These are phyloP conservation scores for Aureobasidium namibiae DNA, from an alignment of 2,329 filamentous ascomycete species.

Conservation along the genomic window DNA sequence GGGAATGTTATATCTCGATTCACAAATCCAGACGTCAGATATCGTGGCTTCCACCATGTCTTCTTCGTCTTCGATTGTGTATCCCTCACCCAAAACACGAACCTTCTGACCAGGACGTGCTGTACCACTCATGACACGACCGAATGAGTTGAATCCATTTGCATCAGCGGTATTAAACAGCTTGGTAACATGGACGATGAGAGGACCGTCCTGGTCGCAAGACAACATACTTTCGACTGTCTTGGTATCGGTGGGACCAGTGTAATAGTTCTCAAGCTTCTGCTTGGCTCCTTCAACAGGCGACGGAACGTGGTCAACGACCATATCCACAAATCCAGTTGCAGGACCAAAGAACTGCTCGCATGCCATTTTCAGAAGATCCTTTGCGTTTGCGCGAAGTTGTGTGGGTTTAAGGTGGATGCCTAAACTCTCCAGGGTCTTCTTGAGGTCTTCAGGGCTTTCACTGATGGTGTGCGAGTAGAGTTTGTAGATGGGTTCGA, in stretches of 20 bases:
- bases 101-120: slow-evolving; percentile 75
- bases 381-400: slow-evolving; percentile 81
- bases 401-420: slow-evolving; percentile 88
- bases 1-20: slow-evolving; percentile 87
- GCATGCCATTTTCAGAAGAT: slow-evolving; percentile 80
- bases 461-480: slow-evolving; percentile 93
- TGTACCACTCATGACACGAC: slow-evolving; percentile 86
- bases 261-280: slow-evolving; percentile 81
- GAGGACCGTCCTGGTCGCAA: slow-evolving; percentile 81
- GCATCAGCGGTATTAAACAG: slow-evolving; percentile 85
- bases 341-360: slow-evolving; percentile 92
- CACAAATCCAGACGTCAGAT: slow-evolving; percentile 77
- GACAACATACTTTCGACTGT: slow-evolving; percentile 69
- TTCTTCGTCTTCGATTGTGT: slow-evolving; percentile 94
- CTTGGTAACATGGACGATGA: slow-evolving; percentile 90
- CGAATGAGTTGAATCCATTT: slow-evolving; percentile 83
- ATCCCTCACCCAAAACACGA: slow-evolving; percentile 86
- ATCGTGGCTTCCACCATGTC: slow-evolving; percentile 89
- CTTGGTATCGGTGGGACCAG: slow-evolving; percentile 76
- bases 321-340: slow-evolving; percentile 90
- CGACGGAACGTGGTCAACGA: slow-evolving; percentile 81
- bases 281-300: slow-evolving; percentile 69
- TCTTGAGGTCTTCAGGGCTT: slow-evolving; percentile 73
- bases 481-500: slow-evolving; percentile 96
- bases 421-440: slow-evolving; percentile 68